Conservation (phyloP, 306 rosid species). For the Cicer judaicum region DNA sequence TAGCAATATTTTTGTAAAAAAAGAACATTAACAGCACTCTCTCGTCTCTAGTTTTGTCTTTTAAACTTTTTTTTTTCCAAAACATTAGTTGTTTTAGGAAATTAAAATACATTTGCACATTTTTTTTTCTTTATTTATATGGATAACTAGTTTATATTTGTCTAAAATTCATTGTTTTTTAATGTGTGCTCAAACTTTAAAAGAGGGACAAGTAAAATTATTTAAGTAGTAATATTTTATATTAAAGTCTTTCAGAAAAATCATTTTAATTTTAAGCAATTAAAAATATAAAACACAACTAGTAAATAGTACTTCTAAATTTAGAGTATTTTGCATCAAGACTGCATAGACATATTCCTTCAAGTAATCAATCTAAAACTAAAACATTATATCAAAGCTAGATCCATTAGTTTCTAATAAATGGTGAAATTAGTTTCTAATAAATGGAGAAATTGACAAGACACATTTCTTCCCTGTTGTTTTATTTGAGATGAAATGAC, state of each 20-base stretch:
- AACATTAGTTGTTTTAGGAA: not conserved
- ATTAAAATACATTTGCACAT: not conserved
- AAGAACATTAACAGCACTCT: no score
- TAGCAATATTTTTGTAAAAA: not conserved
- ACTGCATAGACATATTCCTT: not conserved
- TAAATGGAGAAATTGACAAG: conserved; percentile 62
- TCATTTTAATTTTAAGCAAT: not conserved
- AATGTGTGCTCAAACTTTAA: no score
- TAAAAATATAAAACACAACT: not conserved
- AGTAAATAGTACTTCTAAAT: not conserved
- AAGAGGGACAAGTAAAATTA: not conserved
- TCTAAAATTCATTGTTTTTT: not conserved
- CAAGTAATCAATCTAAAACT: conserved; percentile 11
- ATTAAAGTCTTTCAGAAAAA: not conserved
- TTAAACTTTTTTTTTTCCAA: not conserved
- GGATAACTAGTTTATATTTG: not conserved
- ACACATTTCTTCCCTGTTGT: conserved; percentile 52
- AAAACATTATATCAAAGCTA: conserved; percentile 14
- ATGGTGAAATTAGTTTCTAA: conserved; percentile 55
- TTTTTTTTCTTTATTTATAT: not conserved
- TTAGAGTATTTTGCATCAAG: no score
- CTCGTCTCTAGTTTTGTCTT: no score
- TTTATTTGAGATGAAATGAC: conserved; percentile 61
- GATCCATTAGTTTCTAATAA: conserved; percentile 49
- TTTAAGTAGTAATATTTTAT: not conserved